phyloP scores from a whole-genome alignment of 176 grass and related monocot species.

The Chloris gayana region DNA sequence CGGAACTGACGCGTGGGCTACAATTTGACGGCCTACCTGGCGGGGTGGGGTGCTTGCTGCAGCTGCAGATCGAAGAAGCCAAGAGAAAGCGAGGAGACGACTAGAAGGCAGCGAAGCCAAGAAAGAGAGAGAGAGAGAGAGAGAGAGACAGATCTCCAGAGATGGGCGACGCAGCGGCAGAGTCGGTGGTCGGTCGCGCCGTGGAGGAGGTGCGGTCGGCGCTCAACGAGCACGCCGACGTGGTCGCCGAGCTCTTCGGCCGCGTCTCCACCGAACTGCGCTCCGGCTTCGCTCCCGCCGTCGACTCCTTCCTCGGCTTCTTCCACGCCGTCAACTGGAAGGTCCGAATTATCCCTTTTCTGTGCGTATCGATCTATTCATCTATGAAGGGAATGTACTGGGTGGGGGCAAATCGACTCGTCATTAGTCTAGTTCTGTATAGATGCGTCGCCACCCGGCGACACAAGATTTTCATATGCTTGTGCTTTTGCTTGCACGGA shows the following conservation, averaged over 20 bases:
- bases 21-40: neutral
- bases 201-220: slow-evolving; percentile 76
- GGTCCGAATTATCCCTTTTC: slow-evolving; percentile 28
- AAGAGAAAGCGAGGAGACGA: neutral
- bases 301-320: slow-evolving; percentile 81
- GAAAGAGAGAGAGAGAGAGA: too few species aligned
- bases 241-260: slow-evolving; percentile 69
- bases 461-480: neutral
- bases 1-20: neutral
- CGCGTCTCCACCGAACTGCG: slow-evolving; percentile 79
- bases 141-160: neutral
- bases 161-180: slow-evolving; percentile 17
- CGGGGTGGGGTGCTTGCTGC: too few species aligned
- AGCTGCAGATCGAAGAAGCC: neutral
- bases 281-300: slow-evolving; percentile 67
- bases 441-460: neutral
- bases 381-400: neutral
- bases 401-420: neutral
- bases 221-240: slow-evolving; percentile 80
- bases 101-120: neutral
- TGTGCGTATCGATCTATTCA: neutral
- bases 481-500: neutral
- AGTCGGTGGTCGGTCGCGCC: slow-evolving; percentile 37
- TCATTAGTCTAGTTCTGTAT: neutral
- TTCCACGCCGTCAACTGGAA: slow-evolving; percentile 97